A percentile compares a stretch with the other conserved stretches of the same genome.
phyloP scores from a whole-genome alignment of 169 alveolate genomes.

The Plasmodium coatneyi region DNA sequence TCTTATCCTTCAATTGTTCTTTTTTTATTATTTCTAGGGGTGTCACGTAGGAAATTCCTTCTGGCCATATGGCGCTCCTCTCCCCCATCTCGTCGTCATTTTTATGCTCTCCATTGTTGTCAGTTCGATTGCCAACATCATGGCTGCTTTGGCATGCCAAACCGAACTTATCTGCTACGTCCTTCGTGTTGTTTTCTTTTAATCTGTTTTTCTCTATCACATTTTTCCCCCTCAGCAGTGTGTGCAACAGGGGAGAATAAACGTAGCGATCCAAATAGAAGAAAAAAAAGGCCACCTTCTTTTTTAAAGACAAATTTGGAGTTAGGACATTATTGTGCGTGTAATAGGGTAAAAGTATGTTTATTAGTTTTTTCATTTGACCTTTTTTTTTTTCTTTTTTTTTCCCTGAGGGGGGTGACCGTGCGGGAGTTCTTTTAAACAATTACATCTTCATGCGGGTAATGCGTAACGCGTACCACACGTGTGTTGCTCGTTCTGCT shows the following conservation, averaged over 20 bases:
- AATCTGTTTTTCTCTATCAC: slow-evolving; percentile 34
- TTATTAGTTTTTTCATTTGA: slow-evolving; percentile 59
- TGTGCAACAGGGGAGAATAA: slow-evolving; percentile 53
- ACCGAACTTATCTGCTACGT: not conserved
- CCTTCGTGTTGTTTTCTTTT: slow-evolving; percentile 9
- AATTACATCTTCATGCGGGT: not conserved
- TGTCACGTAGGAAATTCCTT: slow-evolving; percentile 38
- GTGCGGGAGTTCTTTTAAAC: not conserved
- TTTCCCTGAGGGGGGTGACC: not conserved
- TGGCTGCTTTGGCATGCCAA: not conserved
- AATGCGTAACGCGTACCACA: not conserved
- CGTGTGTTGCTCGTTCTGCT: not conserved
- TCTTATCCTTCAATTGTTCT: slow-evolving; percentile 8
- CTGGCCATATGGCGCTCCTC: slow-evolving; percentile 67
- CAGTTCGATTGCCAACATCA: not conserved
- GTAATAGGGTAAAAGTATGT: slow-evolving; percentile 51
- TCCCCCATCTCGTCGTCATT: slow-evolving; percentile 8
- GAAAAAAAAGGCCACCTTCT: slow-evolving; percentile 24
- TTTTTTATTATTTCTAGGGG: slow-evolving; percentile 58
- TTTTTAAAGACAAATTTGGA: slow-evolving; percentile 34
- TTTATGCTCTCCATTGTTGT: not conserved
- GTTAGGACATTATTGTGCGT: slow-evolving; percentile 43
- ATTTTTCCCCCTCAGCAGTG: slow-evolving; percentile 9
- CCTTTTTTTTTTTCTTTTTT: not conserved
- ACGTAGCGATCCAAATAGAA: slow-evolving; percentile 71